These are phyloP conservation scores for Globisporangium cylindrosporum DNA, from an alignment of 352 stramenopile genomes.

Conservation along the genomic window DNA sequence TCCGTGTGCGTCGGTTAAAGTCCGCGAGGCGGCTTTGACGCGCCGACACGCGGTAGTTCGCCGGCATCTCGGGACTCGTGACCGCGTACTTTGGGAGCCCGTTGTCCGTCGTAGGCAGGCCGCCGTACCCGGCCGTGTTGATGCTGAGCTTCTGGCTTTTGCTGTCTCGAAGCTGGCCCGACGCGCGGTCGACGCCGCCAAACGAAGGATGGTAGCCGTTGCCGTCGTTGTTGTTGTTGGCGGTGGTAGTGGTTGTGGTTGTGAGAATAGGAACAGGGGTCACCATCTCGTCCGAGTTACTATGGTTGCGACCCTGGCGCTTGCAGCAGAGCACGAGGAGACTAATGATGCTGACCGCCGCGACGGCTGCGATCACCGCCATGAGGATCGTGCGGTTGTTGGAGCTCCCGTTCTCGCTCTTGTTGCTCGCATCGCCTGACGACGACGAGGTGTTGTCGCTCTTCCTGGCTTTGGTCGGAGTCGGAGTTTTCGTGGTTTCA, in stretches of 20 bases:
- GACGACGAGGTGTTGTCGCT: conserved; percentile 6
- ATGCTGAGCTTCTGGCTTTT: conserved; percentile 14
- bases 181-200: conserved; percentile 1
- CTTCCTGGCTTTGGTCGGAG: background rate
- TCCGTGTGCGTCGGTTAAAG: conserved; percentile 13
- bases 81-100: conserved; percentile 19
- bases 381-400: conserved; percentile 16
- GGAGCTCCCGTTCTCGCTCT: background rate
- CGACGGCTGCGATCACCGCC: conserved; percentile 13
- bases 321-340: conserved; percentile 17
- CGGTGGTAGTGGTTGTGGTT: background rate
- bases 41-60: conserved; percentile 14
- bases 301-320: conserved; percentile 4
- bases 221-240: background rate
- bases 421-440: conserved; percentile 6
- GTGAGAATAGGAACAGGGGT: conserved; percentile 10
- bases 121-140: conserved; percentile 12
- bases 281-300: conserved; percentile 7
- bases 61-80: conserved; percentile 22
- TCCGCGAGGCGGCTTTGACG: conserved; percentile 16
- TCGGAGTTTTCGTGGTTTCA: conserved; percentile 5
- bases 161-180: conserved; percentile 15
- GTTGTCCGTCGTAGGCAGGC: conserved; percentile 6
- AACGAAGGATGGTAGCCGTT: conserved; percentile 10
- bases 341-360: conserved; percentile 10